Evolutionary conservation across 176 grass and related monocot genomes (phyloP).

Genomic region (Ensete ventricosum): DNA sequence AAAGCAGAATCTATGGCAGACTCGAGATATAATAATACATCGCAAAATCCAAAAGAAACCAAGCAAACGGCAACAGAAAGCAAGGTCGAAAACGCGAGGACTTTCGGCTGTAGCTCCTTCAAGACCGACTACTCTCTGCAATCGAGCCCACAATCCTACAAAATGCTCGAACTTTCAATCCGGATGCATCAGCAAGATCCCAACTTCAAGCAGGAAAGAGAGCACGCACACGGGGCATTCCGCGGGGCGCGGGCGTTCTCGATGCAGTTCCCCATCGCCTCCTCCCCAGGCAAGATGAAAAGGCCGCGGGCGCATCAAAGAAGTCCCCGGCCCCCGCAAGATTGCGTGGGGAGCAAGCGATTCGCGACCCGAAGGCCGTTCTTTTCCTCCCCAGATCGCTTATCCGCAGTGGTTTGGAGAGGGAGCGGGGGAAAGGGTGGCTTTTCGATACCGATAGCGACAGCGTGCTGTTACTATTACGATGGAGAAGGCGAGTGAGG

Average conservation of each 20-base stretch:
- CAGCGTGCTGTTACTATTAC: neutral
- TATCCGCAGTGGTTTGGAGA: neutral
- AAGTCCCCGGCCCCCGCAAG: neutral
- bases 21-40: neutral
- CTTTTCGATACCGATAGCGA: neutral
- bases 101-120: no score
- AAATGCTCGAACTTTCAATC: no score
- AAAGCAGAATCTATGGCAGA: neutral
- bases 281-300: neutral
- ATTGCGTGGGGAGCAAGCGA: no score
- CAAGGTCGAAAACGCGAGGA: neutral
- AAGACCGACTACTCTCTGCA: neutral
- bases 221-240: conserved; percentile 11
- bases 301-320: neutral
- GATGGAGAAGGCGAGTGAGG: neutral
- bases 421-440: neutral
- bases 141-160: neutral
- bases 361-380: neutral
- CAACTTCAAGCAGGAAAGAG: neutral
- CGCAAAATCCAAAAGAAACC: neutral
- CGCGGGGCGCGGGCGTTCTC: conserved; percentile 9
- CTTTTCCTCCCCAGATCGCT: neutral
- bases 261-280: conserved; percentile 17
- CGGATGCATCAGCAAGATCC: neutral
- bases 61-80: neutral